phyloP scores from a whole-genome alignment of 192 early-diverging fungal genomes.

The Pilaira anomala region DNA sequence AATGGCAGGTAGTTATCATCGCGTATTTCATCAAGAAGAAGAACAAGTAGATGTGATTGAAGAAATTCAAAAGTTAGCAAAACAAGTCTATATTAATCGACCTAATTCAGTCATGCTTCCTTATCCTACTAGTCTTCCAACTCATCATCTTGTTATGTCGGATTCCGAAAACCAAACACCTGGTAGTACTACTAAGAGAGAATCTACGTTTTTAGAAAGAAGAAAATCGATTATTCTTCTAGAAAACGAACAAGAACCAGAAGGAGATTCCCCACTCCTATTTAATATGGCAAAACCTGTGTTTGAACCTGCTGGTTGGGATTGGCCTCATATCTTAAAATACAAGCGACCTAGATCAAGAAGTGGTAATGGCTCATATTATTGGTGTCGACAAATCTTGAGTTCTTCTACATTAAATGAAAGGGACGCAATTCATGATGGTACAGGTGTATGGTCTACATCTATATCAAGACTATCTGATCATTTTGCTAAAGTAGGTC shows the following conservation, averaged over 20 bases:
- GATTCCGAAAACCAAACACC: not conserved
- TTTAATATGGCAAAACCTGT: slow-evolving; percentile 16
- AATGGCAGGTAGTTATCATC: slow-evolving; percentile 21
- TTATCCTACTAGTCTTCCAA: slow-evolving; percentile 2
- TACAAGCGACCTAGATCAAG: slow-evolving; percentile 3
- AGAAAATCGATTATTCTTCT: slow-evolving; percentile 13
- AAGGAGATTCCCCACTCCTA: not conserved
- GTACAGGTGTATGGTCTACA: slow-evolving; percentile 9
- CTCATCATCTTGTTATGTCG: not conserved
- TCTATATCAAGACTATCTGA: slow-evolving; percentile 13
- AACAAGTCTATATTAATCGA: slow-evolving; percentile 6
- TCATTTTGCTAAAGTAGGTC: slow-evolving; percentile 22
- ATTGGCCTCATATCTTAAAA: slow-evolving; percentile 16
- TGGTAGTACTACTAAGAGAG: slow-evolving; percentile 1
- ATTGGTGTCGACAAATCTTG: slow-evolving; percentile 4
- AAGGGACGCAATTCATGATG: not conserved
- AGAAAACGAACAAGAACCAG: not conserved
- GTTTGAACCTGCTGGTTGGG: slow-evolving; percentile 24
- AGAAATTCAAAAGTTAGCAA: slow-evolving; percentile 3
- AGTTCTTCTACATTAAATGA: not conserved
- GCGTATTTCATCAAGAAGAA: slow-evolving; percentile 13
- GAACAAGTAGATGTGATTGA: not conserved
- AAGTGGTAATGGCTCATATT: not conserved
- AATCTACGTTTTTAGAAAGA: slow-evolving; percentile 14
- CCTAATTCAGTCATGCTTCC: slow-evolving; percentile 5